Percentiles rank a stretch among this genome's conserved stretches.
Conservation (phyloP, 2,329 filamentous ascomycete species). For the Fusarium sp. region DNA sequence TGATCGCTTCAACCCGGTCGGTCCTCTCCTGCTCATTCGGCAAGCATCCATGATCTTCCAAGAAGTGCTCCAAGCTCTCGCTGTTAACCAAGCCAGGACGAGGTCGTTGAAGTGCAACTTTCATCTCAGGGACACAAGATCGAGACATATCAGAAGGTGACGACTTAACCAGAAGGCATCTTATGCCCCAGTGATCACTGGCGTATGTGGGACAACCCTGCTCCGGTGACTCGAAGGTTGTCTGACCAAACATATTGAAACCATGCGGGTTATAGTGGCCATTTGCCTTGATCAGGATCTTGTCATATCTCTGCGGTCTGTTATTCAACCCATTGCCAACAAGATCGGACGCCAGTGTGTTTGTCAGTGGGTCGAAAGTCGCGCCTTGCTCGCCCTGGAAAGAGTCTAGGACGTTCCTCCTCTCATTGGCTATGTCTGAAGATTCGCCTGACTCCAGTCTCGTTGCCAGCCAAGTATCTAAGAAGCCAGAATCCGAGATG, state of each 20-base stretch:
- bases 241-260: conserved; percentile 68
- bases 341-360: conserved; percentile 63
- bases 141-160: not conserved
- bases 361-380: conserved; percentile 70
- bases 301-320: conserved; percentile 72
- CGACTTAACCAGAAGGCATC: conserved; percentile 50
- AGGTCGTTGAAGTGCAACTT: conserved; percentile 47
- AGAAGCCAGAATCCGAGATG: conserved; percentile 57
- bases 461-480: conserved; percentile 63
- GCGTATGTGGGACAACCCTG: conserved; percentile 43
- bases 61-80: conserved; percentile 50
- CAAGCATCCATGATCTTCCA: conserved; percentile 53
- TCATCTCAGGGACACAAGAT: conserved; percentile 1
- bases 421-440: conserved; percentile 38
- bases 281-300: conserved; percentile 62
- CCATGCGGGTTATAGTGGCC: conserved; percentile 50
- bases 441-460: conserved; percentile 56
- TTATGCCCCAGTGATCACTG: conserved; percentile 70
- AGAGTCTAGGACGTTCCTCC: conserved; percentile 47
- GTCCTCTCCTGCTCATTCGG: conserved; percentile 57
- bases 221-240: not conserved
- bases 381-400: conserved; percentile 71
- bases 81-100: conserved; percentile 44
- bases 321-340: conserved; percentile 59
- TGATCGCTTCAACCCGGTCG: conserved; percentile 56